These are phyloP conservation scores for Rhodotorula sp. DNA, from an alignment of 1,284 basidiomycete species.

Conservation along the genomic window DNA sequence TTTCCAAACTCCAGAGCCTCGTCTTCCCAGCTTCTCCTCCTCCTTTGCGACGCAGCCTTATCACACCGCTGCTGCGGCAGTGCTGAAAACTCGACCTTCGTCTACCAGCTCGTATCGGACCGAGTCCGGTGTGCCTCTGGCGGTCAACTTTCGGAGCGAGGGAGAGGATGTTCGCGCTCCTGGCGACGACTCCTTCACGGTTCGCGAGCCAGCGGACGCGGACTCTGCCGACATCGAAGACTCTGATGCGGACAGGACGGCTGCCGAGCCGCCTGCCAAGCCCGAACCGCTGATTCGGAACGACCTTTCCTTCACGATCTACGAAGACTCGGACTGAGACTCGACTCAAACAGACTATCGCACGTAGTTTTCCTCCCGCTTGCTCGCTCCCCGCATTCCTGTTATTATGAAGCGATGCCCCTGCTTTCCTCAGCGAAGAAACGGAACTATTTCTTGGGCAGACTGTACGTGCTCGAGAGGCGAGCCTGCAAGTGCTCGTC, in stretches of 20 bases:
- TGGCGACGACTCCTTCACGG: background rate
- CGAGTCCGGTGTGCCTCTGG: no score
- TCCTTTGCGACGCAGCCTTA: no score
- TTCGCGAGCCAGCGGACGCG: background rate
- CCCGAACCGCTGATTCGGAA: background rate
- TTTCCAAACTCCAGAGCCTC: no score
- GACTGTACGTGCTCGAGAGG: constrained; percentile 33
- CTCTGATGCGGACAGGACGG: background rate
- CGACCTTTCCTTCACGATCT: background rate
- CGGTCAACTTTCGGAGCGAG: no score
- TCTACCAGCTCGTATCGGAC: no score
- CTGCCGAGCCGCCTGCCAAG: background rate
- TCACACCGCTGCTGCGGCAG: no score
- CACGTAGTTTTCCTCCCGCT: background rate
- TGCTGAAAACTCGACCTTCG: no score
- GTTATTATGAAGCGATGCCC: background rate
- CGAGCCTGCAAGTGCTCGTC: constrained; percentile 29
- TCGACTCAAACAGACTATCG: background rate
- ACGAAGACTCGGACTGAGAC: constrained; percentile 3
- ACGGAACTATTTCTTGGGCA: background rate
- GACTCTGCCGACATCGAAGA: background rate
- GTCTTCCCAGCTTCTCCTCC: no score
- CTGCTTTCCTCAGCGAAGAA: background rate
- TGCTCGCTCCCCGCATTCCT: background rate
- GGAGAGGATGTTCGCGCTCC: no score